Conservation (phyloP, 257 asterid genomes). For the Gardenia jasminoides region DNA sequence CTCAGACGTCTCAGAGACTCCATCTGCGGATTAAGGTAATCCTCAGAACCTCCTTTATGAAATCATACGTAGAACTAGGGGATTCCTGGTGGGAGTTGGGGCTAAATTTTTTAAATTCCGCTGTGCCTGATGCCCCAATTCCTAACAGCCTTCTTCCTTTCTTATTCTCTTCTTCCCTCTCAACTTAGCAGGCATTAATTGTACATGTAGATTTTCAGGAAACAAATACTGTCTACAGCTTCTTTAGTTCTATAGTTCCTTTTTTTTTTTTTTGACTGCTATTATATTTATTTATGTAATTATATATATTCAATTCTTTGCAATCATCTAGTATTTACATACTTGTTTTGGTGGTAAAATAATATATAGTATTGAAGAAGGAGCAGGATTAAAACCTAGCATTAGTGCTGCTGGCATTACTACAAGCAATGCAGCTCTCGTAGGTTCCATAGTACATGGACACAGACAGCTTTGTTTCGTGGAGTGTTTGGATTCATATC, state of each 20-base stretch:
- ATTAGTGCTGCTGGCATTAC: background rate
- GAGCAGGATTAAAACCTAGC: background rate
- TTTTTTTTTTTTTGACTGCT: background rate
- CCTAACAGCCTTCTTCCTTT: background rate
- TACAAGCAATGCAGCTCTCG: background rate
- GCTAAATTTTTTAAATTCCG: too few relatives aligned
- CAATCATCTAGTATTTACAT: too few relatives aligned
- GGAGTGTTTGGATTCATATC: background rate
- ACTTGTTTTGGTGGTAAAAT: too few relatives aligned
- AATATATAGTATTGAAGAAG: background rate
- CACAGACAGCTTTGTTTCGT: background rate
- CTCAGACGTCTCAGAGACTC: too few relatives aligned
- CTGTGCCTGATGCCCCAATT: too few relatives aligned
- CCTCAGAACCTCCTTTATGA: too few relatives aligned
- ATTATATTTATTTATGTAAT: background rate
- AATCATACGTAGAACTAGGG: too few relatives aligned
- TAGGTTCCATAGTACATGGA: conserved; percentile 1
- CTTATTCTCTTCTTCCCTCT: background rate
- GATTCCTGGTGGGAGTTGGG: too few relatives aligned
- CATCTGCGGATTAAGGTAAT: too few relatives aligned
- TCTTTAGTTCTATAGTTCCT: too few relatives aligned
- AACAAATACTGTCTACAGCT: background rate
- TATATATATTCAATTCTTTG: too few relatives aligned
- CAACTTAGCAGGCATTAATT: background rate
- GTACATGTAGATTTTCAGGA: background rate